phyloP scores from a whole-genome alignment of 116 monocot species.

The Trichopus zeylanicus region DNA sequence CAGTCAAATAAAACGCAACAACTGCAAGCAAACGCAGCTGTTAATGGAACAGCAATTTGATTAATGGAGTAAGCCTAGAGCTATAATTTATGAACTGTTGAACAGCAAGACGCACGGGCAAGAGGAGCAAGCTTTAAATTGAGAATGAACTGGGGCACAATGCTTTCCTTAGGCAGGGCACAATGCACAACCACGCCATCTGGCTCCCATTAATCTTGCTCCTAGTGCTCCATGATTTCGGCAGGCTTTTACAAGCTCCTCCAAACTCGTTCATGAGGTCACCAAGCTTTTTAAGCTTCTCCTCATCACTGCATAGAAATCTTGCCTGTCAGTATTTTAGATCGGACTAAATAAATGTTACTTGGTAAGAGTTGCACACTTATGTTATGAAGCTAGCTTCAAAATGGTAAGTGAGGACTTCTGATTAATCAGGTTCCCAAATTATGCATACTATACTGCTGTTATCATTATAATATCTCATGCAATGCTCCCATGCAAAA shows the following conservation, averaged over 20 bases:
- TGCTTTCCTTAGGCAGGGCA: constrained; percentile 76
- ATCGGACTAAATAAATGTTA: background rate
- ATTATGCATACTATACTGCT: too few species aligned
- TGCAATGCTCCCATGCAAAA: too few species aligned
- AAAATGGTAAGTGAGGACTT: too few species aligned
- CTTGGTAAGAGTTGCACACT: too few species aligned
- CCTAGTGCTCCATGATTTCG: constrained; percentile 84
- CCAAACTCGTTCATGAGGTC: constrained; percentile 95
- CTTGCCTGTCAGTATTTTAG: background rate
- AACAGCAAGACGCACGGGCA: too few species aligned
- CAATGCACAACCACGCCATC: constrained; percentile 96
- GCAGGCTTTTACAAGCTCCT: constrained; percentile 84
- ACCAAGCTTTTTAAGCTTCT: constrained; percentile 69
- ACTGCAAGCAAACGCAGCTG: too few species aligned
- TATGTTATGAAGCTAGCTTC: background rate
- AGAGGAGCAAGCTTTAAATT: constrained; percentile 62
- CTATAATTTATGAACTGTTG: too few species aligned
- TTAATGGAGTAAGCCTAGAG: too few species aligned
- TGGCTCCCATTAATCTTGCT: constrained; percentile 91
- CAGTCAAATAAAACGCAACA: background rate
- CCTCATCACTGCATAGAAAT: constrained; percentile 64
- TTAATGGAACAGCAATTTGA: background rate
- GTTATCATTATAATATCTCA: too few species aligned
- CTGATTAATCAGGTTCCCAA: too few species aligned
- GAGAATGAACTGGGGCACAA: constrained; percentile 80